Base-by-base conservation (phyloP, 78 protist genomes). In the Pigoraptor vietnamica region DNA sequence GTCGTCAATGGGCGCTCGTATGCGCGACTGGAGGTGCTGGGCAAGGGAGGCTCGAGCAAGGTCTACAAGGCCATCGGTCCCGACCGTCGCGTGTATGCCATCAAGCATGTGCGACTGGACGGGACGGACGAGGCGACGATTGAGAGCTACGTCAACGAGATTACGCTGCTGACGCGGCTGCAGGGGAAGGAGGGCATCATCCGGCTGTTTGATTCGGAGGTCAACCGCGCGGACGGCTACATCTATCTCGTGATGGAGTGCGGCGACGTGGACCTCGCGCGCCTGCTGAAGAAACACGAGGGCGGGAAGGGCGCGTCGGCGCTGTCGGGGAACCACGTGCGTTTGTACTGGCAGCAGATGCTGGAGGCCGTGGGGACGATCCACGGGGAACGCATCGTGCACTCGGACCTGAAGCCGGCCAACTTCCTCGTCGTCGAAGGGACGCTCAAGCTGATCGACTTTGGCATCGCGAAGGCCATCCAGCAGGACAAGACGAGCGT, bases 341-440 rank as follows among this genome's bases (percentile, higher is more conserved):
- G 98, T 24, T 37, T 95, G 29, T 97, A 94, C 89, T 97, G 97
- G 98, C 96, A 96, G 29, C 93, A 95, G 88, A 96, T 97, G 99
- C 93, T 95, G 38, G 55, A 93, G 35, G 95, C 97, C 24, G 98
- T 98, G 0, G 39, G 94, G 32, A 90, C 95, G 24, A 93, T 98
- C 21, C 99, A 98, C 92, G 93, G 98, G 36, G 92, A 95, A 55
- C 84, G 97, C 32, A 97, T 98, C 24, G 93, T 98, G 9, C 99
- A 98, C 90, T 89, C 94, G 14, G 99, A 98, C 90, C 91, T 98
- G 35, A 98, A 98, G 90, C 99, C 99, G 1, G 98, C 99, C 39
- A 98, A 98, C 93, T 98, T 98, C 14, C 91, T 98, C 0, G 67
- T 95, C 29, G 99, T 98, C 34, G 81, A 93, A 36, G 99, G 99